Base-by-base conservation (phyloP, 495 filamentous ascomycete genomes). In the Coniosporium apollinis region DNA sequence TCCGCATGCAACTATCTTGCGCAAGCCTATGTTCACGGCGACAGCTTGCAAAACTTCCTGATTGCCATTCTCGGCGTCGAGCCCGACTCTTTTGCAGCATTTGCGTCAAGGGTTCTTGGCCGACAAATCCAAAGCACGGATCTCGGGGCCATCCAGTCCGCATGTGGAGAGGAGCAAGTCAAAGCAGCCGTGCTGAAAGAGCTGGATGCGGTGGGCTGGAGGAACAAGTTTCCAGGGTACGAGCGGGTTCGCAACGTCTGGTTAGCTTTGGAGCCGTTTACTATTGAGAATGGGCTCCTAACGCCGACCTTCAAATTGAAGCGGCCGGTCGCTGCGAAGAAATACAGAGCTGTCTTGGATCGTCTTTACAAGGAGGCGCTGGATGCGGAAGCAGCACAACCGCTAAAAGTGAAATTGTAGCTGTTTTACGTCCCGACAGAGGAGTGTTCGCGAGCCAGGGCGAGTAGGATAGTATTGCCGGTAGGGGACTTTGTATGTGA, bases 251-350 rank as follows among this genome's bases (percentile, higher is more conserved):
- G 19, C 30, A 21, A 35, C 19, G 28, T 39, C 5, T 4, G 7
- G 8, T 7, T 39, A 6, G 13, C 15, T 7, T 5, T 6, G 8
- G 30, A 39, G 29, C 8, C 7, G 5, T 39, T 10, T 6, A 34
- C 36, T 6, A 4, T 21, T 8, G 8, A 39, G 19, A 39, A 34
- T 15, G 36, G 25, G 30, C 19, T 39, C 5, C 15, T 39, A 29
- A 39, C 36, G 6, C 7, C 7, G 4, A 21, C 36, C 6, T 19
- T 19, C 10, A 34, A 34, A 15, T 16, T 34, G 32, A 34, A 34
- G 5, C 14, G 32, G 15, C 5, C 32, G 15, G 32, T 15, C 10
- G 32, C 15, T 18, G 19, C 8, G 9, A 15, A 34, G 32, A 34
- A 8, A 18, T 34, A 8, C 29, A 31, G 15, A 15, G 29, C 16